Evolutionary conservation across 768 basidiomycete species (phyloP).

Genomic region (Cyclocybe cylindracea): DNA sequence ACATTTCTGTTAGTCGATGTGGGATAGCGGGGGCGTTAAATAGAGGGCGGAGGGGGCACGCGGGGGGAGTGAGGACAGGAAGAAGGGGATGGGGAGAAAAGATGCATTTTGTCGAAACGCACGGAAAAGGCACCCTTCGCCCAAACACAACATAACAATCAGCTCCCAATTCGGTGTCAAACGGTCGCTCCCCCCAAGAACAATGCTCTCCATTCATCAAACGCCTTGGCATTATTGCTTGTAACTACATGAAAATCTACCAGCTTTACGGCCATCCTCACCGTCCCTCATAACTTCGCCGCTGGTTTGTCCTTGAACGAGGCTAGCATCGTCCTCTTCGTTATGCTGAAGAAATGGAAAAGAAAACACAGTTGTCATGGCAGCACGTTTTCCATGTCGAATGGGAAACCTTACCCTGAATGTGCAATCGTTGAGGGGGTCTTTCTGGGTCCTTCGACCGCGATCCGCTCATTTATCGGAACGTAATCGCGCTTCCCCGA

Average conservation of each 20-base stretch:
- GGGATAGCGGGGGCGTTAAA: slow-evolving; percentile 27
- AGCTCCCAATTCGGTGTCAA: neutral
- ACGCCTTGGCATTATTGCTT: slow-evolving; percentile 5
- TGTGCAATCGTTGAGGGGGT: slow-evolving; percentile 67
- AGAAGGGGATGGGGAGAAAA: slow-evolving; percentile 20
- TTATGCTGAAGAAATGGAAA: slow-evolving; percentile 44
- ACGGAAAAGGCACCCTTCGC: slow-evolving; percentile 3
- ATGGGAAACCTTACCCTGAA: slow-evolving; percentile 63
- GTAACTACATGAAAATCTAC: slow-evolving; percentile 14
- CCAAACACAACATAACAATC: slow-evolving; percentile 13
- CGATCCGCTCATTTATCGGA: slow-evolving; percentile 56
- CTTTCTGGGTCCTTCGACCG: slow-evolving; percentile 54
- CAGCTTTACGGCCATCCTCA: neutral
- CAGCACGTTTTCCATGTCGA: slow-evolving; percentile 7
- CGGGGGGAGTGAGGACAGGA: slow-evolving; percentile 26
- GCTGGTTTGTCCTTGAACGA: slow-evolving; percentile 35
- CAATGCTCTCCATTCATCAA: slow-evolving; percentile 11
- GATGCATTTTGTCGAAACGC: neutral
- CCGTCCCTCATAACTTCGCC: slow-evolving; percentile 18
- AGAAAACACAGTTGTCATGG: slow-evolving; percentile 34
- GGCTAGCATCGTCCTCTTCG: slow-evolving; percentile 67
- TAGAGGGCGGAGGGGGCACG: slow-evolving; percentile 25
- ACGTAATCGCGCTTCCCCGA: slow-evolving; percentile 74
- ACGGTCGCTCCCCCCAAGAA: slow-evolving; percentile 7
- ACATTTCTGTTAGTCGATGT: slow-evolving; percentile 55